Conservation (phyloP, 129 eudicot genomes). For the Flaveria trinervia region DNA sequence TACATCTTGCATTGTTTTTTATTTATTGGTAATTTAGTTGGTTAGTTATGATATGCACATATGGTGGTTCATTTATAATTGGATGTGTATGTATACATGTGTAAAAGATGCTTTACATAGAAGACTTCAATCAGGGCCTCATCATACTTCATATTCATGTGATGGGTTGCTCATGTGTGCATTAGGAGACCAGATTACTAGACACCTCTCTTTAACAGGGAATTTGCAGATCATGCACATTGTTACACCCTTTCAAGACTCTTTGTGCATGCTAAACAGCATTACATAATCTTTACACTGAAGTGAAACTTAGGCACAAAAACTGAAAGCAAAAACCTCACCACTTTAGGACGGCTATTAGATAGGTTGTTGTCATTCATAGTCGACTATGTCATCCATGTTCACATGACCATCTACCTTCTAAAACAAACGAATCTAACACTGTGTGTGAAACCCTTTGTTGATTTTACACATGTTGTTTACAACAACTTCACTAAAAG, state of each 20-base stretch:
- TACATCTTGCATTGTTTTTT: neutral
- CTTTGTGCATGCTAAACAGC: neutral
- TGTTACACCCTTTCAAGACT: neutral
- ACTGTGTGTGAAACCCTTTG: neutral
- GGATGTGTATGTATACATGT: neutral
- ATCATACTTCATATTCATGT: neutral
- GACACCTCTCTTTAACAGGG: neutral
- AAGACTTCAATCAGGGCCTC: neutral
- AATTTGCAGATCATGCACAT: constrained; percentile 4
- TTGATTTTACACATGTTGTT: neutral
- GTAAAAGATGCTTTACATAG: neutral
- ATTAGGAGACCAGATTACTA: neutral
- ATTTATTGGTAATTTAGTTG: neutral
- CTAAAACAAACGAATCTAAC: neutral
- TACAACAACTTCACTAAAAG: neutral
- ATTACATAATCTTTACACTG: neutral
- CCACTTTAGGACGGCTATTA: neutral
- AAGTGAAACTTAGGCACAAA: neutral
- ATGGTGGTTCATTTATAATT: neutral
- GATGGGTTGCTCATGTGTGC: neutral
- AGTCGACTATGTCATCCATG: constrained; percentile 3
- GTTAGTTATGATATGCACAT: neutral
- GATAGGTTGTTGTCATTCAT: neutral
- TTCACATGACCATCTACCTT: neutral
- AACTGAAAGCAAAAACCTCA: neutral